These are phyloP conservation scores for Cardamine resedifolia DNA, from an alignment of 345 rosid genomes.

Conservation along the genomic window DNA sequence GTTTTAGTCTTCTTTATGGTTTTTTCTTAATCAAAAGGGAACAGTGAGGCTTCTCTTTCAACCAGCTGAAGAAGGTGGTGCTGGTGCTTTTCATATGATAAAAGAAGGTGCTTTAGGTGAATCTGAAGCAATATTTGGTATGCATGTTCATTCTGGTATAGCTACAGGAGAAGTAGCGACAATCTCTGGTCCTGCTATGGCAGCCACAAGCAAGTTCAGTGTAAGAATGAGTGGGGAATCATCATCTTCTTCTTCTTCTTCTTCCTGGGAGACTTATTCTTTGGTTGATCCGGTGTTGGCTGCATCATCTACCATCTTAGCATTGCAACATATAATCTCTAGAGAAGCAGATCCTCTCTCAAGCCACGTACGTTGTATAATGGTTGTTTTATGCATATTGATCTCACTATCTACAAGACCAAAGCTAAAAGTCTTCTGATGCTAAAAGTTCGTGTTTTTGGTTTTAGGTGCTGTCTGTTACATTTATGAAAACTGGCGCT, in stretches of 20 bases:
- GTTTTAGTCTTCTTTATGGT: not conserved
- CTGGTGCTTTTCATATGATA: slow-evolving; percentile 83
- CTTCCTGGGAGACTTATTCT: slow-evolving; percentile 49
- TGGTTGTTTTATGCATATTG: too few species aligned
- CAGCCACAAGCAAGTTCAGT: slow-evolving; percentile 53
- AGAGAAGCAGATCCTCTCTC: slow-evolving; percentile 80
- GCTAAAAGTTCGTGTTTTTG: not conserved
- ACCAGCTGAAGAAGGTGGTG: slow-evolving; percentile 94
- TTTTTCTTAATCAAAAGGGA: slow-evolving; percentile 51
- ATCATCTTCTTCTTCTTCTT: slow-evolving; percentile 47
- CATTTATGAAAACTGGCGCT: slow-evolving; percentile 63
- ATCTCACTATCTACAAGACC: too few species aligned
- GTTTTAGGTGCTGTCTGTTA: slow-evolving; percentile 72
- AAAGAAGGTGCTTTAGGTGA: slow-evolving; percentile 84
- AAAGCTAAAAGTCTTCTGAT: not conserved
- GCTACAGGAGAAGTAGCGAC: slow-evolving; percentile 61
- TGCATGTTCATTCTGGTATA: slow-evolving; percentile 47
- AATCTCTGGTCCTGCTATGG: slow-evolving; percentile 61
- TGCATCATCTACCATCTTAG: slow-evolving; percentile 65
- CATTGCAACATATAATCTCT: slow-evolving; percentile 75
- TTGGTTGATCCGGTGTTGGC: slow-evolving; percentile 69
- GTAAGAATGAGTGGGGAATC: slow-evolving; percentile 60
- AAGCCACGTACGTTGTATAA: slow-evolving; percentile 54
- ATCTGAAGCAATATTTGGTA: slow-evolving; percentile 85
- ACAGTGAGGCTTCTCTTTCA: slow-evolving; percentile 86